These are phyloP conservation scores for Calocybe gangraenosa DNA, from an alignment of 768 basidiomycete species.

Conservation along the genomic window DNA sequence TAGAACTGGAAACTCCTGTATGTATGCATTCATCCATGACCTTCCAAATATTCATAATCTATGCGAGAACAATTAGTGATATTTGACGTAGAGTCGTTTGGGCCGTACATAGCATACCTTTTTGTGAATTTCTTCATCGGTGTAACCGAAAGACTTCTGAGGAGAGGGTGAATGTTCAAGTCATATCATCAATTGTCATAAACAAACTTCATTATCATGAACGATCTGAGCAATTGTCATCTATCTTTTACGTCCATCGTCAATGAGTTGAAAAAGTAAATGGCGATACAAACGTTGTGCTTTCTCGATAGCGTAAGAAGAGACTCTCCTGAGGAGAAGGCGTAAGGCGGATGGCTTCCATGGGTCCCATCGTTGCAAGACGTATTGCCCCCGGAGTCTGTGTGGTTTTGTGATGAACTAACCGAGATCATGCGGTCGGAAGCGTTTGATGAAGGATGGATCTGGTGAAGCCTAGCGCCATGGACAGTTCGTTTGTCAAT, in stretches of 20 bases:
- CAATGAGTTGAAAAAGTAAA: constrained; percentile 2
- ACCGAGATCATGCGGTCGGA: constrained; percentile 1
- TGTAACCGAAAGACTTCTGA: constrained; percentile 64
- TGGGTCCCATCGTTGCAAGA: constrained; percentile 1
- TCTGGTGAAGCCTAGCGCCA: constrained; percentile 71
- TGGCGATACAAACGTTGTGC: constrained; percentile 63
- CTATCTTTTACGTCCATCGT: constrained; percentile 33
- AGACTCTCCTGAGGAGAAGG: constrained; percentile 74
- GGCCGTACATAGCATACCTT: constrained; percentile 43
- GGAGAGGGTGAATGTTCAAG: not conserved
- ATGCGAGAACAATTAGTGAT: constrained; percentile 13
- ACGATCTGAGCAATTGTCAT: constrained; percentile 93
- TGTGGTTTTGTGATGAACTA: not conserved
- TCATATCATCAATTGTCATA: not conserved
- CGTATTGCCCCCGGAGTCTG: not conserved
- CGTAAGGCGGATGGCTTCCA: constrained; percentile 70
- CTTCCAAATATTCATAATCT: constrained; percentile 75
- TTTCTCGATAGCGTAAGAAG: constrained; percentile 71
- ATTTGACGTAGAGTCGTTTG: not conserved
- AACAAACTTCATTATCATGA: constrained; percentile 76
- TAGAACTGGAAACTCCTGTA: constrained; percentile 75
- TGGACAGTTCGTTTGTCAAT: constrained; percentile 82
- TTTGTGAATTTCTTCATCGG: constrained; percentile 66
- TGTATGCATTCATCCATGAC: constrained; percentile 94
- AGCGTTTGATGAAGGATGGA: constrained; percentile 40